Evolutionary conservation across 73 alveolate genomes (phyloP), one percentile per base, ranked within the genome.

Genomic region (Diophrys appendiculata): DNA sequence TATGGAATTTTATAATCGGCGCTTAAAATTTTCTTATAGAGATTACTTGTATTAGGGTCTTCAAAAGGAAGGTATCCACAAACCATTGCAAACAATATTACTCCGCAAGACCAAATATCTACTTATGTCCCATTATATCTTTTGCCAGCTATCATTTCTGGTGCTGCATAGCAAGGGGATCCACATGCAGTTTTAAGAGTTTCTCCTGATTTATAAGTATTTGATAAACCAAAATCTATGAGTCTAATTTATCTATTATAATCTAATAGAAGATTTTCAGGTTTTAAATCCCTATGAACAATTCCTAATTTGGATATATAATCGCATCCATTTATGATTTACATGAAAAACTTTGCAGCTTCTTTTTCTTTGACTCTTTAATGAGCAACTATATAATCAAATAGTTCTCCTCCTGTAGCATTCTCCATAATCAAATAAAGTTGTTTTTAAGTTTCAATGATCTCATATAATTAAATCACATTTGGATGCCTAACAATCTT

Each of bases 121-220:
- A 88, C 94, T 53, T 92, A 92, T 27, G 90, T 81, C 25, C 99
- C 99, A 54, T 80, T 90, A 86, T 97, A 97, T 76, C 89, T 84
- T 27, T 93, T 91, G 1, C 99, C 98, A 54, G 96, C 90, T 1
- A 97, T 95, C 97, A 97, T 94, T 90, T 97, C 99, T 0, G 99
- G 99, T 8, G 99, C 98, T 28, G 99, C 99, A 86, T 97, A 97
- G 73, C 99, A 97, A 11, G 99, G 99, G 52, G 97, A 87, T 31
- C 99, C 99, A 71, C 99, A 97, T 1, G 99, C 99, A 67, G 99
- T 97, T 65, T 92, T 95, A 31, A 97, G 81, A 29, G 92, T 78
- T 75, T 76, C 87, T 25, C 88, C 83, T 14, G 29, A 65, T 54
- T 64, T 68, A 28, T 90, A 89, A 83, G 87, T 90, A 70, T 93